These are phyloP conservation scores for Acacia crassicarpa DNA, from an alignment of 306 rosid species.

Conservation along the genomic window DNA sequence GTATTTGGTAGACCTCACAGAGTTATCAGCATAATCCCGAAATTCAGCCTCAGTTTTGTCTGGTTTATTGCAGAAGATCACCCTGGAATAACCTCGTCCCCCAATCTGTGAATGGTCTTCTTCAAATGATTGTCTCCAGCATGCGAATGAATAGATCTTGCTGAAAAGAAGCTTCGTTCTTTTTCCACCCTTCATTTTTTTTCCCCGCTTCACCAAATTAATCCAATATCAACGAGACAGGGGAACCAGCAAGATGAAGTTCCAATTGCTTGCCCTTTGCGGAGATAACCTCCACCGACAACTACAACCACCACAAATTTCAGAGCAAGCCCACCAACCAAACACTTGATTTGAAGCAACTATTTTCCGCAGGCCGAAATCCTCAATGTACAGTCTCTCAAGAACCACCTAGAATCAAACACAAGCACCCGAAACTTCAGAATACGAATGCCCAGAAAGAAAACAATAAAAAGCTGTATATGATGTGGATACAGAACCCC, in stretches of 20 bases:
- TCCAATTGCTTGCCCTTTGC: neutral
- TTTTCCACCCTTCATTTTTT: conserved; percentile 54
- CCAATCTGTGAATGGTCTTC: conserved; percentile 79
- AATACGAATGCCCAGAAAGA: conserved; percentile 23
- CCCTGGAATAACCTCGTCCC: conserved; percentile 77
- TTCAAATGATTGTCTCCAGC: conserved; percentile 60
- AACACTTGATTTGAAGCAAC: neutral
- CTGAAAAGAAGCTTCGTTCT: conserved; percentile 64
- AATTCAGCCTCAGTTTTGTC: conserved; percentile 53
- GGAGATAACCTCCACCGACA: conserved; percentile 8
- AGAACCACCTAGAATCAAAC: conserved; percentile 20
- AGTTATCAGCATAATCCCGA: conserved; percentile 58
- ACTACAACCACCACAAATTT: conserved; percentile 2
- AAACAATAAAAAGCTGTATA: neutral
- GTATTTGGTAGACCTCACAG: conserved; percentile 82
- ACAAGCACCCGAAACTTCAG: conserved; percentile 26
- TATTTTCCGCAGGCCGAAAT: neutral
- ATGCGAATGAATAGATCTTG: conserved; percentile 82
- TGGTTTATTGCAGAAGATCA: conserved; percentile 74
- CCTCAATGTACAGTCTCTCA: conserved; percentile 23
- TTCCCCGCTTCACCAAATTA: neutral
- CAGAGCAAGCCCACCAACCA: neutral
- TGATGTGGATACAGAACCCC: conserved; percentile 23
- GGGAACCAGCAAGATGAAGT: conserved; percentile 3
- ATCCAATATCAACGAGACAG: conserved; percentile 16